phyloP scores from a whole-genome alignment of 495 filamentous ascomycete genomes.

The Amphirosellinia nigrospora region DNA sequence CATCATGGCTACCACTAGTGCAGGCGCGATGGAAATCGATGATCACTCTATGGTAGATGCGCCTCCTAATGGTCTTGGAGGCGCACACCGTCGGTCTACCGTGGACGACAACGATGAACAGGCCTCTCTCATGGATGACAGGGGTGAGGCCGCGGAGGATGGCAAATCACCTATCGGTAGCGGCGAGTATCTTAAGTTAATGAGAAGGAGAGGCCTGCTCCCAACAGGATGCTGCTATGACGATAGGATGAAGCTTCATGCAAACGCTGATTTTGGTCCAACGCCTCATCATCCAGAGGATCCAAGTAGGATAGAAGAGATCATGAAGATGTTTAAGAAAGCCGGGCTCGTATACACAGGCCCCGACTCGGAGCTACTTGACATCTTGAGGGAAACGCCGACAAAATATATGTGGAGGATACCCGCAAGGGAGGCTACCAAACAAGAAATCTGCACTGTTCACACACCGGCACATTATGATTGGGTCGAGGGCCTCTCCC shows the following conservation, averaged over 20 bases:
- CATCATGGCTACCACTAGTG: slow-evolving; percentile 42
- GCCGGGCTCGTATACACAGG: slow-evolving; percentile 73
- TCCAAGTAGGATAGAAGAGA: slow-evolving; percentile 84
- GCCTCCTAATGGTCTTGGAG: slow-evolving; percentile 46
- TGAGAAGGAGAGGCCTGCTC: slow-evolving; percentile 47
- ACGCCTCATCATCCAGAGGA: slow-evolving; percentile 91
- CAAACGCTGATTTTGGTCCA: slow-evolving; percentile 70
- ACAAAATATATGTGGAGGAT: slow-evolving; percentile 77
- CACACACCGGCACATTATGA: slow-evolving; percentile 77
- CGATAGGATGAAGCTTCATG: slow-evolving; percentile 88
- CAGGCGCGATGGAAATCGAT: slow-evolving; percentile 48
- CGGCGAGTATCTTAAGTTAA: slow-evolving; percentile 20
- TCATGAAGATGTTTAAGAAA: slow-evolving; percentile 81
- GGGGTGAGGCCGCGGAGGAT: slow-evolving; percentile 39
- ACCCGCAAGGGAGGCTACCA: slow-evolving; percentile 71
- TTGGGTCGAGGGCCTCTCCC: slow-evolving; percentile 71
- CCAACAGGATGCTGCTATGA: slow-evolving; percentile 88
- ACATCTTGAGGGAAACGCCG: slow-evolving; percentile 50
- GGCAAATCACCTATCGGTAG: slow-evolving; percentile 31
- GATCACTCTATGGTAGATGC: slow-evolving; percentile 45
- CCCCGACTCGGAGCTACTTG: slow-evolving; percentile 50
- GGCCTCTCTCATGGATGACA: slow-evolving; percentile 32
- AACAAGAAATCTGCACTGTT: slow-evolving; percentile 76
- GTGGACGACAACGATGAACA: slow-evolving; percentile 25
- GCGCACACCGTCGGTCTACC: slow-evolving; percentile 24